Evolutionary conservation across 2,329 filamentous ascomycete species (phyloP), one percentile per base, ranked within the genome.

Genomic region (Colletotrichum spinosum): DNA sequence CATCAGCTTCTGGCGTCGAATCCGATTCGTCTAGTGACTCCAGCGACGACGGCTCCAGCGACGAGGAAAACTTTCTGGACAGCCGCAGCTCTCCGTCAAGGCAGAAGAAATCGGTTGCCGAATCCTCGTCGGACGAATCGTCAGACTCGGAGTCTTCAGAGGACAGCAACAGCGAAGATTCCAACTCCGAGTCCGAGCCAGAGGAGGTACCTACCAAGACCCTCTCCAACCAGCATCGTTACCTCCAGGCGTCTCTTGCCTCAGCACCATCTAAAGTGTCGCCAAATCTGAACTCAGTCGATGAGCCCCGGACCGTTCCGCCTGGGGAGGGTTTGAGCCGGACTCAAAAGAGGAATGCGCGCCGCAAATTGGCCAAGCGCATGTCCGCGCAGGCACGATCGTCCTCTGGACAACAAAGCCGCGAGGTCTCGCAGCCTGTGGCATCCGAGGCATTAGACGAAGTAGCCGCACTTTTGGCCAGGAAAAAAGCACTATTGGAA

Each of bases 291-390:
- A 37, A 62, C 37, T 13, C 66, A 41, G 45, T 53, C 17, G 12
- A 51, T 6, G 53, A 65, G n/a, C 37, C 69, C n/a, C 67, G 48
- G 7, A 59, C 68, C 9, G 73, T 76, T 2, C 67, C 73, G 4
- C 78, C 80, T 6, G 75, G 75, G 2, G 66, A 72, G 13, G 81
- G 82, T 2, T 72, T 82, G 54, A 73, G 75, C 0, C 76, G 70
- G 39, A 88, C 86, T 0, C 81, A 83, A 68, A 84, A 79, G 65
- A 80, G 86, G 6, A 88, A 88, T 67, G 80, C 79, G 8, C 78
- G 86, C 35, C 79, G 85, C 48, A 80, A 81, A 39, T 73, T 75
- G 3, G 75, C 76, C 3, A 79, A 80, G 60, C 10, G 67, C 57
- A 45, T 70, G 60, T 53, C 67, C 44, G 15, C 66, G 52, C n/a